phyloP scores from a whole-genome alignment of 179 eudicot species.

The Actinidia arguta region DNA sequence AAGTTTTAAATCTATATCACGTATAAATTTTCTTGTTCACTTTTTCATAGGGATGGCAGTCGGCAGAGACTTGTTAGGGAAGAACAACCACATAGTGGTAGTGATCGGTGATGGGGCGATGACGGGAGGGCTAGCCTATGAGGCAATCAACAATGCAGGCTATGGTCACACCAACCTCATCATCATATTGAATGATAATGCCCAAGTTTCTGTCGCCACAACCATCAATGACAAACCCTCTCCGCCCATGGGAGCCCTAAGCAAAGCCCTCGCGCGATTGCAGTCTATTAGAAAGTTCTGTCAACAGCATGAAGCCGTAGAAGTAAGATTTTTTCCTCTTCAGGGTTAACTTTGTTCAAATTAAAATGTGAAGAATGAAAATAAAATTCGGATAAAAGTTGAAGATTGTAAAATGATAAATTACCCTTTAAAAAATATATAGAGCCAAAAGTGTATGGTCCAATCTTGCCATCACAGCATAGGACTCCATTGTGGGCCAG shows the following conservation, averaged over 20 bases:
- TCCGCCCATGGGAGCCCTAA: slow-evolving; percentile 49
- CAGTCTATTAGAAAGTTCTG: slow-evolving; percentile 36
- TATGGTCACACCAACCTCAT: slow-evolving; percentile 43
- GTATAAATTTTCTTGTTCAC: no score
- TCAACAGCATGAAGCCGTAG: slow-evolving; percentile 32
- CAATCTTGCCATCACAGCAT: no score
- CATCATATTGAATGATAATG: slow-evolving; percentile 41
- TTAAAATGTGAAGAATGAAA: no score
- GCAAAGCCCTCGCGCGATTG: slow-evolving; percentile 35
- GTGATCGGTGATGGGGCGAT: slow-evolving; percentile 56
- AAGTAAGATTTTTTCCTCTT: not conserved
- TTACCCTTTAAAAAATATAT: no score
- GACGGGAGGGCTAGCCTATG: slow-evolving; percentile 55
- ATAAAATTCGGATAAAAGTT: no score
- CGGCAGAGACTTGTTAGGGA: slow-evolving; percentile 40
- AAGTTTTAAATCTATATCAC: no score
- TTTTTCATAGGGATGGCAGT: slow-evolving; percentile 49
- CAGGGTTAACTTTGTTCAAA: no score
- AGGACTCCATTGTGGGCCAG: no score
- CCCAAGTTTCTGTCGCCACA: slow-evolving; percentile 48
- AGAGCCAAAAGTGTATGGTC: no score
- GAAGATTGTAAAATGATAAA: no score
- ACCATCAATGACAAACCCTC: slow-evolving; percentile 47
- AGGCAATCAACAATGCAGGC: slow-evolving; percentile 54
- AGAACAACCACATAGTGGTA: slow-evolving; percentile 34